Conservation (phyloP, 179 eudicot species). For the Patellifolia procumbens region DNA sequence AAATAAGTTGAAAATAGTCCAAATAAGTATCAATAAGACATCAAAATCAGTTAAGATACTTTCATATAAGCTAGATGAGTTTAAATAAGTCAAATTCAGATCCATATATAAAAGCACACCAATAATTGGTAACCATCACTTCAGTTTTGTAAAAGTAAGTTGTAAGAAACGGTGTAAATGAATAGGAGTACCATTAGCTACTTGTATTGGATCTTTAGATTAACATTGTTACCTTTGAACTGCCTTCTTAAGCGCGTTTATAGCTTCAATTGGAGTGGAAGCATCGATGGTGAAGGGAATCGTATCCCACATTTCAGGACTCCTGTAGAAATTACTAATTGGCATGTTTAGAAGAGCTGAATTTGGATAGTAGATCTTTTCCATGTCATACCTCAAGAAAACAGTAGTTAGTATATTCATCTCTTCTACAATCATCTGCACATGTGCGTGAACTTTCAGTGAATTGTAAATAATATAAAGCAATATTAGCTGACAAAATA, state of each 20-base stretch:
- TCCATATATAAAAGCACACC: too few species aligned
- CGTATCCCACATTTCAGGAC: slow-evolving; percentile 70
- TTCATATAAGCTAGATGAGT: neutral
- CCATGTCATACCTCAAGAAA: slow-evolving; percentile 68
- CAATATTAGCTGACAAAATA: neutral
- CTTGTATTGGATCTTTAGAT: neutral
- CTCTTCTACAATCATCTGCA: slow-evolving; percentile 67
- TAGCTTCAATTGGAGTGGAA: slow-evolving; percentile 54
- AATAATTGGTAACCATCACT: too few species aligned
- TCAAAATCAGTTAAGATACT: too few species aligned
- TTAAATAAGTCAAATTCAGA: neutral
- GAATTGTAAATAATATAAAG: neutral
- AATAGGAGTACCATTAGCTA: neutral
- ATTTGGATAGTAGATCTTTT: slow-evolving; percentile 72
- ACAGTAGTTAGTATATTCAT: slow-evolving; percentile 74
- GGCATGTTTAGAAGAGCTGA: slow-evolving; percentile 58
- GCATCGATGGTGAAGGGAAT: slow-evolving; percentile 51
- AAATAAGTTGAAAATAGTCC: too few species aligned
- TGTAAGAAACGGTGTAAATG: neutral
- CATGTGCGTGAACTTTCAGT: neutral
- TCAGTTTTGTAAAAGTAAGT: neutral
- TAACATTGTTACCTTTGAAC: slow-evolving; percentile 44
- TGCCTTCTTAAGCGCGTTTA: slow-evolving; percentile 54
- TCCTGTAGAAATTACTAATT: slow-evolving; percentile 67
- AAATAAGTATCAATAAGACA: too few species aligned